Evolutionary conservation across 345 rosid species (phyloP), one percentile per base, ranked within the genome.

Genomic region (Brassica juncea): DNA sequence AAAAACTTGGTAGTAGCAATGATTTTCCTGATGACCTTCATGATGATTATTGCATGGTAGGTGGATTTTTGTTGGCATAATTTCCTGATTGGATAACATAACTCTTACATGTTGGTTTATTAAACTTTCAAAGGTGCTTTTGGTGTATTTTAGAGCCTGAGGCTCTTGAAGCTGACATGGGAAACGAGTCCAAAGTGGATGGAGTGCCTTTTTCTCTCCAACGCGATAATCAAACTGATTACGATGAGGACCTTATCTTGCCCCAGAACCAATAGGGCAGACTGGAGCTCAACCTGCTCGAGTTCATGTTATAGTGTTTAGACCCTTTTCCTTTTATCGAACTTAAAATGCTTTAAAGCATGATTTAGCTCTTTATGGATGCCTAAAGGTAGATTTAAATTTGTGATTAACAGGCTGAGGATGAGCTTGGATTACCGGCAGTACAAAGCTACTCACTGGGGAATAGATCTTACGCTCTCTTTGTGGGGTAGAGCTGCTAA

Each of bases 1-100:
- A 95, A 84, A 89, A 91, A 27, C 85, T 93, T 60, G 99, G 97
- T 59, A 88, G 96, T 82, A 91, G 94, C 85, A 91, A 93, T 75
- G 85, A 66, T 77, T 90, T 95, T 64, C 99, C 97, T 15, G 98
- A 95, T 86, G 98, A 91, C 83, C 92, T 95, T 79, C 98, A 95
- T 14, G 99, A 95, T 85, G 99, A 95, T 8, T 97, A 93, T 21
- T 98, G 90, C 80, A 85, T 95, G 96, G 99, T 96, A 44, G 99
- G 99, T 95, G 87, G 71, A 65, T 82, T 71, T 60, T 71, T 63
- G 21, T 55, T 54, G 66, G 12, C 47, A 39, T 39, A 39, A 8
- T 39, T 39, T 39, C 12, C 28, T 61, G 4, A 39, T 35, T 34
- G 2, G 11, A 39, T 39, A 11, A 9, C 32, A 4, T 57, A 15